Conservation (phyloP, 106 monocot genomes). For the Apostasia ramifera region DNA sequence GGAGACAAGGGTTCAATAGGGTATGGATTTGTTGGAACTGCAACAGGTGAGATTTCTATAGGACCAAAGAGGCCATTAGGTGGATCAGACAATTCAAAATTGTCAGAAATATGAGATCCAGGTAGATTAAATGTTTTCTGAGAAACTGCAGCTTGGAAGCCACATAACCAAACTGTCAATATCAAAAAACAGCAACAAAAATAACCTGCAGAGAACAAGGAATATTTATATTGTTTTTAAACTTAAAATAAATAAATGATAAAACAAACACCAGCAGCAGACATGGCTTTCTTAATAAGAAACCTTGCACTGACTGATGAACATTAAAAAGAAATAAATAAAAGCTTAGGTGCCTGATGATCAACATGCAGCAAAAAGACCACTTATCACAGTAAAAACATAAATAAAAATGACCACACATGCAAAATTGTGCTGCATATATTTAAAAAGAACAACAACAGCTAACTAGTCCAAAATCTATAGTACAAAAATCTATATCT, state of each 20-base stretch:
- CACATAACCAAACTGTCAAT: slow-evolving; percentile 44
- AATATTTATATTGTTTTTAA: not conserved
- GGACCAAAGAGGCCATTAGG: slow-evolving; percentile 81
- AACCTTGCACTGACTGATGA: not conserved
- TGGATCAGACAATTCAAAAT: slow-evolving; percentile 74
- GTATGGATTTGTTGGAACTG: slow-evolving; percentile 60
- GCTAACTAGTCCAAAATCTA: no score
- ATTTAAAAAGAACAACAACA: no score
- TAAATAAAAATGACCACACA: no score
- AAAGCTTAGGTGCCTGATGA: no score
- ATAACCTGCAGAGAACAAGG: slow-evolving; percentile 50
- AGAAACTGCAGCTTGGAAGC: slow-evolving; percentile 41
- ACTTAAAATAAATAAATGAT: not conserved
- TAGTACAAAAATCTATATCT: no score
- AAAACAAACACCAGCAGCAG: not conserved
- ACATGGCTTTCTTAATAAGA: not conserved
- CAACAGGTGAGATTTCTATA: slow-evolving; percentile 83
- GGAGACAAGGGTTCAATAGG: slow-evolving; percentile 80
- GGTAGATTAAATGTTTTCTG: slow-evolving; percentile 38
- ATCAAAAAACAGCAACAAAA: slow-evolving; percentile 33
- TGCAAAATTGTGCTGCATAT: no score
- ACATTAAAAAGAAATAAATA: not conserved
- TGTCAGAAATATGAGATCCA: slow-evolving; percentile 38
- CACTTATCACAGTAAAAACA: no score
- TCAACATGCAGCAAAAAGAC: no score